phyloP scores from a whole-genome alignment of 305 asterid genomes.

The Coffea humblotiana region DNA sequence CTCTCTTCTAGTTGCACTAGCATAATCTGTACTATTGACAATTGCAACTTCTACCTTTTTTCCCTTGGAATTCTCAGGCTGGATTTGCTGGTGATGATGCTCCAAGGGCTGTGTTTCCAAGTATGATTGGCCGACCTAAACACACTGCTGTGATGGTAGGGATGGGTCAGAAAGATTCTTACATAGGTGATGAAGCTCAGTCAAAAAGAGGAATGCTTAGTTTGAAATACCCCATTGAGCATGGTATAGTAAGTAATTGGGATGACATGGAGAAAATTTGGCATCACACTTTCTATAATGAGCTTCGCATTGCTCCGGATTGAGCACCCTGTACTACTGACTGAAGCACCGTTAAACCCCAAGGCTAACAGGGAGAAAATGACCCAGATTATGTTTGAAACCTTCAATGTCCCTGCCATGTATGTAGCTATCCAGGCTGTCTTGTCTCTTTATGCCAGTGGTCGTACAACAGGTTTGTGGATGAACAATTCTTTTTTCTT shows the following conservation, averaged over 20 bases:
- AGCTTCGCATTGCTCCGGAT: constrained; percentile 19
- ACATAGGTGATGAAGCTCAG: constrained; percentile 22
- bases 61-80: constrained; percentile 6
- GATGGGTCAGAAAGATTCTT: constrained; percentile 21
- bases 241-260: constrained; percentile 20
- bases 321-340: constrained; percentile 17
- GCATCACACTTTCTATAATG: constrained; percentile 22
- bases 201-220: constrained; percentile 20
- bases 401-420: constrained; percentile 13
- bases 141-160: constrained; percentile 20
- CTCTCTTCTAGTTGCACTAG: not conserved
- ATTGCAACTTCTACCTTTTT: not conserved
- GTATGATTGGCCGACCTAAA: constrained; percentile 21
- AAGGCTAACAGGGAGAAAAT: constrained; percentile 21
- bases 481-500: not conserved
- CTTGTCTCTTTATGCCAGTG: constrained; percentile 20
- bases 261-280: constrained; percentile 25
- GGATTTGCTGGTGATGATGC: constrained; percentile 25
- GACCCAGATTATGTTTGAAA: constrained; percentile 21
- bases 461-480: constrained; percentile 19
- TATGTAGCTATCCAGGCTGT: constrained; percentile 23
- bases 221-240: constrained; percentile 20
- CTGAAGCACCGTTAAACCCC: constrained; percentile 23
- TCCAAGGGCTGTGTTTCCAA: constrained; percentile 23
- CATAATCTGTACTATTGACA: not conserved